Percentiles rank a stretch among this genome's conserved stretches.
Evolutionary conservation across 257 asterid genomes (phyloP).

Genomic region (Jaltomata sinuosa): DNA sequence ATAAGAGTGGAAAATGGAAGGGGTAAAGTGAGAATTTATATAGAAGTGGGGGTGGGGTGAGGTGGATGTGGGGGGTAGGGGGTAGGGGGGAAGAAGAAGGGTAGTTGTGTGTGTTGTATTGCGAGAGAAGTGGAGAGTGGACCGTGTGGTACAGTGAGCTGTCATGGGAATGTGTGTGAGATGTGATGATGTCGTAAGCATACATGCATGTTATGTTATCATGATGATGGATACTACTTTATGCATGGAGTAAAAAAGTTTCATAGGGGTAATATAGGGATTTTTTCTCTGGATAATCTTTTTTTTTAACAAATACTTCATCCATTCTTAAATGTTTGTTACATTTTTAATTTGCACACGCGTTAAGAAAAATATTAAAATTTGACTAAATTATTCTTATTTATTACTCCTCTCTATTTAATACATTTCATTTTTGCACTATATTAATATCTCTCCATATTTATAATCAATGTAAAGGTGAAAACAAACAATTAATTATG

Average conservation of each 20-base stretch:
- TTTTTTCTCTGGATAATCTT: too few relatives aligned
- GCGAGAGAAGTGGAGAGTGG: constrained; percentile 9
- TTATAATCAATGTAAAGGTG: too few relatives aligned
- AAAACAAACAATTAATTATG: too few relatives aligned
- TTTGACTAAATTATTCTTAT: too few relatives aligned
- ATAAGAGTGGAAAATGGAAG: not conserved
- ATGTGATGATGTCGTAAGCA: not conserved
- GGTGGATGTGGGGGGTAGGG: not conserved
- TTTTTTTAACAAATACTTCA: too few relatives aligned
- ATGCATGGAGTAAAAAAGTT: not conserved
- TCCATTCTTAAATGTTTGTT: too few relatives aligned
- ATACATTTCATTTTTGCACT: too few relatives aligned
- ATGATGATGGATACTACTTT: not conserved
- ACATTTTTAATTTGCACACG: too few relatives aligned
- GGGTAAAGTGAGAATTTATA: not conserved
- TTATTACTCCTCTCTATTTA: too few relatives aligned
- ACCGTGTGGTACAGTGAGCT: not conserved
- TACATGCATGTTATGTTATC: not conserved
- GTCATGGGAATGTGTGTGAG: not conserved
- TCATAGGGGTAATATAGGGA: too few relatives aligned
- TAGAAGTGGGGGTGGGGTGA: not conserved
- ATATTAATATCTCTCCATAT: too few relatives aligned
- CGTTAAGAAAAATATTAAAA: too few relatives aligned
- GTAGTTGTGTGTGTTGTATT: not conserved
- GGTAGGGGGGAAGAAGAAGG: not conserved